Percentiles rank a stretch among this genome's conserved stretches.
Evolutionary conservation across 805 yeast genomes (phyloP).

Genomic region (Teunomyces aglyptinius): DNA sequence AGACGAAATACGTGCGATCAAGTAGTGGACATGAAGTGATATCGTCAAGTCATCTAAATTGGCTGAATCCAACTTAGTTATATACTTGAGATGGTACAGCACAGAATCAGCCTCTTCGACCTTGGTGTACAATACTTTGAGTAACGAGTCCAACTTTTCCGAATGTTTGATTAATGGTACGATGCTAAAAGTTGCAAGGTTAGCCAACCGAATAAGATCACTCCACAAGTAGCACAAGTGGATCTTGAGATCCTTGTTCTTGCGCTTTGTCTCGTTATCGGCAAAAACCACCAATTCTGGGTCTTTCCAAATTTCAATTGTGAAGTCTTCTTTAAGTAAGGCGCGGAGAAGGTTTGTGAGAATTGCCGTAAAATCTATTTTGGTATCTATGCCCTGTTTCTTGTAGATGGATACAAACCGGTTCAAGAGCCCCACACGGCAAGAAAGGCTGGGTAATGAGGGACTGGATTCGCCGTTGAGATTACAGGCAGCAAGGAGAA

Average conservation of each 20-base stretch:
- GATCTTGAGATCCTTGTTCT: constrained; percentile 21
- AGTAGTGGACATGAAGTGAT: constrained; percentile 24
- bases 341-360: constrained; percentile 19
- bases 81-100: constrained; percentile 21
- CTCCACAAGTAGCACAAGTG: constrained; percentile 36
- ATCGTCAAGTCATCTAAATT: constrained; percentile 17
- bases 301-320: constrained; percentile 32
- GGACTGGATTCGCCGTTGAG: constrained; percentile 6
- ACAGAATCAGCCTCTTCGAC: constrained; percentile 23
- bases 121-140: constrained; percentile 16
- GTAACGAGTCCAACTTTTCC: constrained; percentile 16
- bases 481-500: background rate
- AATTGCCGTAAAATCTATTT: constrained; percentile 16
- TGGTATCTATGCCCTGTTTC: constrained; percentile 14
- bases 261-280: constrained; percentile 15
- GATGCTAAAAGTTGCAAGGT: constrained; percentile 24
- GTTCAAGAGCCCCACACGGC: constrained; percentile 22
- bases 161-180: constrained; percentile 23
- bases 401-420: constrained; percentile 19
- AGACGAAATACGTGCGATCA: constrained; percentile 26
- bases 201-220: constrained; percentile 32
- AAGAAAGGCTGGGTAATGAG: constrained; percentile 17
- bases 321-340: constrained; percentile 12
- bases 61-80: constrained; percentile 13
- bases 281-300: constrained; percentile 26